Evolutionary conservation across 2,329 filamentous ascomycete species (phyloP).

Genomic region (Colletotrichum salicis): DNA sequence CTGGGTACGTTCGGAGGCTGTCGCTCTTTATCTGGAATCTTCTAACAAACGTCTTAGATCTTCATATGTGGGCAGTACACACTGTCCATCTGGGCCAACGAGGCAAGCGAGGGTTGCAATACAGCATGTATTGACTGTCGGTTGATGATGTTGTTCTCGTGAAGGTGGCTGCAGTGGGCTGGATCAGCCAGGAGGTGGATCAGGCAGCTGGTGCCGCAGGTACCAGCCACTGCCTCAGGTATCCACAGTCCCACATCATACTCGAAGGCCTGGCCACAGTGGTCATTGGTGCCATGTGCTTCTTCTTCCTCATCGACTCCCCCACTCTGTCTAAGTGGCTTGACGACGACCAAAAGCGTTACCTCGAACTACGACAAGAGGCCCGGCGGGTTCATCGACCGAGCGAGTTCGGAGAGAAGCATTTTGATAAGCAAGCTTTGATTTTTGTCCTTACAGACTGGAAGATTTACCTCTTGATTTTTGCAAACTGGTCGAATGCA

Average conservation of each 20-base stretch:
- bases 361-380: slow-evolving; percentile 50
- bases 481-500: slow-evolving; percentile 55
- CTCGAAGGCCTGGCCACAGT: slow-evolving; percentile 60
- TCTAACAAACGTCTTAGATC: slow-evolving; percentile 46
- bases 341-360: slow-evolving; percentile 51
- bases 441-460: slow-evolving; percentile 56
- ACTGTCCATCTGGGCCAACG: no score
- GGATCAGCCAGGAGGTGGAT: no score
- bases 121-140: no score
- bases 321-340: slow-evolving; percentile 51
- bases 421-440: slow-evolving; percentile 47
- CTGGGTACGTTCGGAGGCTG: slow-evolving; percentile 45
- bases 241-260: no score
- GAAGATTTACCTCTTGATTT: slow-evolving; percentile 56
- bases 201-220: no score
- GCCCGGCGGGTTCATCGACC: slow-evolving; percentile 41
- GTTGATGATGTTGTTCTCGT: no score
- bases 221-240: no score
- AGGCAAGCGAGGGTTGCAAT: no score
- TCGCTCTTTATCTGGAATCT: neutral
- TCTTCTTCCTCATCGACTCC: slow-evolving; percentile 58
- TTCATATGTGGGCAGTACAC: no score
- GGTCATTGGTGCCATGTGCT: slow-evolving; percentile 49
- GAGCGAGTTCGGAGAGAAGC: slow-evolving; percentile 41
- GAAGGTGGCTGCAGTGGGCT: no score